phyloP scores from a whole-genome alignment of 2,329 filamentous ascomycete species.

The Penicillium nordicum region DNA sequence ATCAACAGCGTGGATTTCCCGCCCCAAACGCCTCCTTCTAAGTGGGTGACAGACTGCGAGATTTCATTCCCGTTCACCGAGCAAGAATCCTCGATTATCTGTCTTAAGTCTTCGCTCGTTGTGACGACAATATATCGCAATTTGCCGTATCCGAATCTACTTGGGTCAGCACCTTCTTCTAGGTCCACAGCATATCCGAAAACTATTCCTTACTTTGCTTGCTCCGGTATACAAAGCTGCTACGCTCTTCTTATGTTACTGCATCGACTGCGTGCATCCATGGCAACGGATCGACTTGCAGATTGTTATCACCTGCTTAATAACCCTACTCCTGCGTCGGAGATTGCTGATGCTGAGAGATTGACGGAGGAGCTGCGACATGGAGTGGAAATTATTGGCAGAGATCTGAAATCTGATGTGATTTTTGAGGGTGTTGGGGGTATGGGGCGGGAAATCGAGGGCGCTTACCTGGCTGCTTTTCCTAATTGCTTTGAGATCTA shows the following conservation, averaged over 20 bases:
- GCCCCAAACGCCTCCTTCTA: not conserved
- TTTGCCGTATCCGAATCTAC: constrained; percentile 13
- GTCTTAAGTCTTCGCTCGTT: constrained; percentile 24
- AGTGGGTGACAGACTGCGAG: constrained; percentile 9
- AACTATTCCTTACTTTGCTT: constrained; percentile 23
- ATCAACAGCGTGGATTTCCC: constrained; percentile 15
- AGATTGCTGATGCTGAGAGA: constrained; percentile 23
- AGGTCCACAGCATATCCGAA: constrained; percentile 6
- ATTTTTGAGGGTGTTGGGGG: constrained; percentile 24
- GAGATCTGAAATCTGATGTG: constrained; percentile 16
- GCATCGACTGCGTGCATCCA: constrained; percentile 19
- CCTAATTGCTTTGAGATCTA: constrained; percentile 5
- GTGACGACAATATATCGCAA: constrained; percentile 18
- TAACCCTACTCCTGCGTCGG: constrained; percentile 17
- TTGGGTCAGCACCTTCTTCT: not conserved
- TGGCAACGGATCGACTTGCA: constrained; percentile 13
- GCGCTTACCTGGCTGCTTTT: constrained; percentile 19
- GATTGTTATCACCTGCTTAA: constrained; percentile 22
- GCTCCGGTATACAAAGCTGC: constrained; percentile 24
- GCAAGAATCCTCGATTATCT: constrained; percentile 23
- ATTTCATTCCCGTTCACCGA: constrained; percentile 24
- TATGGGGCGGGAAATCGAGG: constrained; percentile 25
- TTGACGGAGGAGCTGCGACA: constrained; percentile 23
- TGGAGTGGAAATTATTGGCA: constrained; percentile 16
- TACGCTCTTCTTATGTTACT: constrained; percentile 25